Percentiles rank a stretch among this genome's conserved stretches.
These are phyloP conservation scores for Iris pallida DNA, from an alignment of 116 monocot species.

Conservation along the genomic window DNA sequence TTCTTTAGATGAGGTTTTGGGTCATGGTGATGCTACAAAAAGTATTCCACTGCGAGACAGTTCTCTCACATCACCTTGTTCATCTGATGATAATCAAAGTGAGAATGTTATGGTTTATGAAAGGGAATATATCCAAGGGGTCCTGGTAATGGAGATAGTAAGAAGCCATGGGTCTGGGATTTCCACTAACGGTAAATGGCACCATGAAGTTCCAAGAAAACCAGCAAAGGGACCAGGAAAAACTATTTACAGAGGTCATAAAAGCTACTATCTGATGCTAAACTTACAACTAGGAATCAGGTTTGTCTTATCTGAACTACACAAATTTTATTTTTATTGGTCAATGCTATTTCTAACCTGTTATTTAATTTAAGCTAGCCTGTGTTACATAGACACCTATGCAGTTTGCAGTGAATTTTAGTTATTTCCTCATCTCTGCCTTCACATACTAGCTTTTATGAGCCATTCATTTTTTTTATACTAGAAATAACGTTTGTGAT, in stretches of 20 bases:
- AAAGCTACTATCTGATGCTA: conserved; percentile 82
- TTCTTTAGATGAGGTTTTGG: conserved; percentile 40
- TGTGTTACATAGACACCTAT: background rate
- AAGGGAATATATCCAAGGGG: conserved; percentile 85
- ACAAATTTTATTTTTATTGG: too few relatives aligned
- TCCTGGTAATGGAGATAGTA: conserved; percentile 58
- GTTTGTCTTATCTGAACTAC: conserved; percentile 24
- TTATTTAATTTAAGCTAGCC: background rate
- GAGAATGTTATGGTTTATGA: conserved; percentile 39
- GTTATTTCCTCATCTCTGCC: background rate
- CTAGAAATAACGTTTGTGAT: too few relatives aligned
- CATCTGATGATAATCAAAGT: conserved; percentile 28
- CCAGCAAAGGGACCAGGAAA: conserved; percentile 45
- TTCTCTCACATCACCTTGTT: conserved; percentile 14
- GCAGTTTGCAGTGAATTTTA: background rate
- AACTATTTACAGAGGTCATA: conserved; percentile 79
- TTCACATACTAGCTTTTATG: too few relatives aligned
- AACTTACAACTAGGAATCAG: conserved; percentile 95
- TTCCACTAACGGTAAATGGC: conserved; percentile 25
- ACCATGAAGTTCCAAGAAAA: conserved; percentile 19
- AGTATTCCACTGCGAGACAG: conserved; percentile 32
- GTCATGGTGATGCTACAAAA: conserved; percentile 26
- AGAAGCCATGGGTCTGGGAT: conserved; percentile 16
- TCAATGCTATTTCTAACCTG: background rate
- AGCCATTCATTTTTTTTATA: too few relatives aligned